A percentile compares a stretch with the other conserved stretches of the same genome.
Conservation (phyloP, 148 eudicot species). For the Amaranthus cruentus region DNA sequence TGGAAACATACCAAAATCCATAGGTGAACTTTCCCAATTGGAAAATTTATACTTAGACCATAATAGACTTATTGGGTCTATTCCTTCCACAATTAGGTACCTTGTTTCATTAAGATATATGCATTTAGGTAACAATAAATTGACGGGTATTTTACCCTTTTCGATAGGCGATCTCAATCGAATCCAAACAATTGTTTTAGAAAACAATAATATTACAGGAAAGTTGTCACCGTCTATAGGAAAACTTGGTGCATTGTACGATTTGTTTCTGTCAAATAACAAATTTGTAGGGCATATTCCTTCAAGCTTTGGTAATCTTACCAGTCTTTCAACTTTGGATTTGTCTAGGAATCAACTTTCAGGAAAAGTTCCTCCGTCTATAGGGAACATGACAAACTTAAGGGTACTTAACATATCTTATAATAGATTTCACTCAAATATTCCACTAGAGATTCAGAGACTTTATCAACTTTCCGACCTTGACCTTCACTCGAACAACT, state of each 20-base stretch:
- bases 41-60: too few species aligned
- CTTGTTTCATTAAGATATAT: too few species aligned
- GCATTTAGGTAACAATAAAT: too few species aligned
- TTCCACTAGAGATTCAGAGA: slow-evolving; percentile 46
- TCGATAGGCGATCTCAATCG: too few species aligned
- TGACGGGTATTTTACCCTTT: too few species aligned
- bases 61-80: too few species aligned
- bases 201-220: not conserved
- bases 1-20: too few species aligned
- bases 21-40: too few species aligned
- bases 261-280: slow-evolving; percentile 37
- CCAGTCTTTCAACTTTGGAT: slow-evolving; percentile 37
- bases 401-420: slow-evolving; percentile 53
- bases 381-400: slow-evolving; percentile 65
- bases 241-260: too few species aligned
- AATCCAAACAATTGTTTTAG: not conserved
- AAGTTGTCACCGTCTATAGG: too few species aligned
- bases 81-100: too few species aligned
- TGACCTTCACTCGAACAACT: slow-evolving; percentile 61
- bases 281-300: slow-evolving; percentile 52
- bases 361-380: slow-evolving; percentile 61
- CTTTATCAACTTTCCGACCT: slow-evolving; percentile 37
- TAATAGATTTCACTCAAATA: slow-evolving; percentile 39
- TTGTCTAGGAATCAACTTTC: slow-evolving; percentile 51
- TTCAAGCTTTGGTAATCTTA: slow-evolving; percentile 41